Percentiles rank a stretch among this genome's conserved stretches.
These are phyloP conservation scores for Diospyros lotus DNA, from an alignment of 148 eudicot genomes.

Conservation along the genomic window DNA sequence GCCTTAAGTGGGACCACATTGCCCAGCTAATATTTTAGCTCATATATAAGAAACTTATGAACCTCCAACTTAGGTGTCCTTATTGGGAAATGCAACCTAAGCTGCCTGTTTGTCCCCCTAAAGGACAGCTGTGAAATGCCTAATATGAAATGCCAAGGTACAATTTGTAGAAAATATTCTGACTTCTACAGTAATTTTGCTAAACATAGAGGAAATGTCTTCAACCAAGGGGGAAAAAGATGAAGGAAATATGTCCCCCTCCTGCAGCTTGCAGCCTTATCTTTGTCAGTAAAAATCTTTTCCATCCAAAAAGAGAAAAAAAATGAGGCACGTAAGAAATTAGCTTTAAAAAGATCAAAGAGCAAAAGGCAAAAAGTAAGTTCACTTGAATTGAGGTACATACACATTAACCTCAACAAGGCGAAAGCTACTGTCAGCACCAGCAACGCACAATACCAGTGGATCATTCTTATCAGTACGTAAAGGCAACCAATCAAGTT, in stretches of 20 bases:
- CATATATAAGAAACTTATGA: too few species aligned
- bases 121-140: background rate
- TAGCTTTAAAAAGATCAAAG: background rate
- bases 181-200: background rate
- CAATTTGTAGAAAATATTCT: background rate
- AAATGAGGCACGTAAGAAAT: background rate
- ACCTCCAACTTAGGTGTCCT: too few species aligned
- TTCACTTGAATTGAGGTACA: slow-evolving; percentile 26
- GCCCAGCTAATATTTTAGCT: too few species aligned
- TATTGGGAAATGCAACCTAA: too few species aligned
- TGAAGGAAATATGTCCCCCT: background rate
- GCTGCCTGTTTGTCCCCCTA: too few species aligned
- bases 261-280: background rate
- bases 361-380: slow-evolving; percentile 7
- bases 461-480: slow-evolving; percentile 87
- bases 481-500: slow-evolving; percentile 95
- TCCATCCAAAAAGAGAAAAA: background rate
- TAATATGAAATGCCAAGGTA: background rate
- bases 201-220: background rate
- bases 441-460: slow-evolving; percentile 86
- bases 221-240: background rate
- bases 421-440: slow-evolving; percentile 99
- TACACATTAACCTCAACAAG: slow-evolving; percentile 90
- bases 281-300: background rate
- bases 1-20: too few species aligned